These are phyloP conservation scores for Ilyonectria robusta DNA, from an alignment of 2,329 filamentous ascomycete genomes.

Conservation along the genomic window DNA sequence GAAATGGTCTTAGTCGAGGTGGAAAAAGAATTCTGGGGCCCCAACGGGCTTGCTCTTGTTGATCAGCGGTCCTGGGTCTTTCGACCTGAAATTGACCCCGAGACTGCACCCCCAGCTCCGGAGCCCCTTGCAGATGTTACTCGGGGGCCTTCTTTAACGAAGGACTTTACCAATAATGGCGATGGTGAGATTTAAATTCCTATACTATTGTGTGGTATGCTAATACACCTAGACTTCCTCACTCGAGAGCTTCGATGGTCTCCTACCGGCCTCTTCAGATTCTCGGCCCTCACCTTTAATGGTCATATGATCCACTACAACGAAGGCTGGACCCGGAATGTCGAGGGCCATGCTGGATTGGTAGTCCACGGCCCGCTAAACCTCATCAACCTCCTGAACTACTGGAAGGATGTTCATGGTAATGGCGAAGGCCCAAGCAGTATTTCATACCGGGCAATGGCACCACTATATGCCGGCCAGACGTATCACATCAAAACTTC, in stretches of 20 bases:
- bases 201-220: fast-evolving
- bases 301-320: conserved; percentile 90
- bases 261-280: conserved; percentile 77
- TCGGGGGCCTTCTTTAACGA: conserved; percentile 43
- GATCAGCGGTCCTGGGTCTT: conserved; percentile 70
- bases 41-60: conserved; percentile 64
- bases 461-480: conserved; percentile 79
- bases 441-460: conserved; percentile 77
- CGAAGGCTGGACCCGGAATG: conserved; percentile 71
- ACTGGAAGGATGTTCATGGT: conserved; percentile 70
- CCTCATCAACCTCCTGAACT: conserved; percentile 78
- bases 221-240: conserved; percentile 38
- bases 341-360: conserved; percentile 78
- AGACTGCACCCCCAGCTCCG: conserved; percentile 33
- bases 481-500: conserved; percentile 72
- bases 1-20: conserved; percentile 77
- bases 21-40: conserved; percentile 70
- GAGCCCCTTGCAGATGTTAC: conserved; percentile 35
- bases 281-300: conserved; percentile 89
- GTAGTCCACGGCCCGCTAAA: conserved; percentile 88
- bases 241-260: conserved; percentile 59
- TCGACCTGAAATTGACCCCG: conserved; percentile 52
- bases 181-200: conserved; percentile 26
- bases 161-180: conserved; percentile 39
- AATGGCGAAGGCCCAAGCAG: conserved; percentile 48